A percentile compares a stretch with the other conserved stretches of the same genome.
phyloP scores from a whole-genome alignment of 2,329 filamentous ascomycete species.

The Fusarium odoratissimum region DNA sequence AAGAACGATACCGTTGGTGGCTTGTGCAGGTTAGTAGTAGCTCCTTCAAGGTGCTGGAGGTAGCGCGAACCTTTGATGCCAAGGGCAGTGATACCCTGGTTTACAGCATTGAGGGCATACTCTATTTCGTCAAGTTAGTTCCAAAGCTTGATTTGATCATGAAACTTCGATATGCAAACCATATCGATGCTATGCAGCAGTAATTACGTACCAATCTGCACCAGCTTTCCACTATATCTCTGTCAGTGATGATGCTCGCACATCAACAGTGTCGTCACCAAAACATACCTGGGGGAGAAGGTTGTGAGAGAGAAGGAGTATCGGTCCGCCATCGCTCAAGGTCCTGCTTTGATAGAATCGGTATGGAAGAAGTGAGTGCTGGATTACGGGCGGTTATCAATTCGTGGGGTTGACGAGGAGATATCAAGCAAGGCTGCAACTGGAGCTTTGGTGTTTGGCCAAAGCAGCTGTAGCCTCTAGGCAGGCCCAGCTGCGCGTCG shows the following conservation, averaged over 20 bases:
- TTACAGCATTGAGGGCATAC: conserved; percentile 99
- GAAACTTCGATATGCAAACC: not conserved
- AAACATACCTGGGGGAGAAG: conserved; percentile 94
- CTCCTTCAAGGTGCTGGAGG: not conserved
- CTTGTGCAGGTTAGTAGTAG: conserved; percentile 59
- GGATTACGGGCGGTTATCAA: conserved; percentile 31
- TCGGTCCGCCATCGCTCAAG: conserved; percentile 86
- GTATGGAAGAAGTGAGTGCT: conserved; percentile 14
- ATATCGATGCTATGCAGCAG: not conserved
- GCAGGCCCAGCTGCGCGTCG: conserved; percentile 55
- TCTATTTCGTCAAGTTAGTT: conserved; percentile 65
- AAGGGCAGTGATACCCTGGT: conserved; percentile 97
- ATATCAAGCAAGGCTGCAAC: conserved; percentile 47
- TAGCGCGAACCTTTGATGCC: conserved; percentile 90
- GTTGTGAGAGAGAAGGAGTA: conserved; percentile 99
- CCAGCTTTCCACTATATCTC: conserved; percentile 86
- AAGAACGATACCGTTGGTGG: conserved; percentile 98
- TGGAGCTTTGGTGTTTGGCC: conserved; percentile 51
- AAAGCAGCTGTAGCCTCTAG: conserved; percentile 48
- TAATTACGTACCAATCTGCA: conserved; percentile 81
- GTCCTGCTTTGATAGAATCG: conserved; percentile 13
- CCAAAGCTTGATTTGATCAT: not conserved
- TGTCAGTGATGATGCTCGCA: conserved; percentile 57
- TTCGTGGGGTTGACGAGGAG: conserved; percentile 40
- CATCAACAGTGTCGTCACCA: conserved; percentile 43